Base-by-base conservation (phyloP, 768 basidiomycete genomes). In the Rhizopogon vesiculosus region DNA sequence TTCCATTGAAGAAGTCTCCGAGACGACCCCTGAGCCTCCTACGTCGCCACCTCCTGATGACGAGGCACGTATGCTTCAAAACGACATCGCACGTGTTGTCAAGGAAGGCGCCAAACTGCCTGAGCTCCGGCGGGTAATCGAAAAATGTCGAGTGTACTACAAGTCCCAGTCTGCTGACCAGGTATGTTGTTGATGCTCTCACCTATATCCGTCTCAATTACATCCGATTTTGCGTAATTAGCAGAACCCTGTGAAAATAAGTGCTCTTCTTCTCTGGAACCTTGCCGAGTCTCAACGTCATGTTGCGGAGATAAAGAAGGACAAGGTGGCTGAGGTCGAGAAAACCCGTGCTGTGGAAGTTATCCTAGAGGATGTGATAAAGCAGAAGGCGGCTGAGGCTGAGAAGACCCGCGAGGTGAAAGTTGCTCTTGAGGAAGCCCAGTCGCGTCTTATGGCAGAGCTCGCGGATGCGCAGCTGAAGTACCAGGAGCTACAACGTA, bases 61-160 rank as follows among this genome's bases (percentile, higher is more conserved):
- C 54, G 75, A 77, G 56, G 78, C 82, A 9, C 77, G 78, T 28
- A 69, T 74, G n/a, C 71, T 89, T 6, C 80, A 83, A 50, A 71
- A 78, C 50, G 74, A 76, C 22, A 79, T 88, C 55, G 74, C 76
- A 18, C 73, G 71, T 16, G 75, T 87, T 52, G 78, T 83, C 42
- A 78, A 79, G 53, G 73, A 77, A 55, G 86, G 86, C 1, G 81
- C 77, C 0, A 77, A 81, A 4, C 77, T 84, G 63, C 61, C 74
- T 22, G 69, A 74, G 45, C 69, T 82, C 40, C 78, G 79, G 25
- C 66, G 77, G 56, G 67, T 84, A 33, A 81, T 84, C 53, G 74
- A 76, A 9, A 80, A 84, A 18, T 73, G 77, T 51, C 75, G 70
- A 56, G 62, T 72, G 1, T 85, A 83, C 58, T 71, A 84, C 56